Evolutionary conservation across 1,284 basidiomycete genomes (phyloP), one percentile per base, ranked within the genome.

Genomic region (Albatrellus sp.): DNA sequence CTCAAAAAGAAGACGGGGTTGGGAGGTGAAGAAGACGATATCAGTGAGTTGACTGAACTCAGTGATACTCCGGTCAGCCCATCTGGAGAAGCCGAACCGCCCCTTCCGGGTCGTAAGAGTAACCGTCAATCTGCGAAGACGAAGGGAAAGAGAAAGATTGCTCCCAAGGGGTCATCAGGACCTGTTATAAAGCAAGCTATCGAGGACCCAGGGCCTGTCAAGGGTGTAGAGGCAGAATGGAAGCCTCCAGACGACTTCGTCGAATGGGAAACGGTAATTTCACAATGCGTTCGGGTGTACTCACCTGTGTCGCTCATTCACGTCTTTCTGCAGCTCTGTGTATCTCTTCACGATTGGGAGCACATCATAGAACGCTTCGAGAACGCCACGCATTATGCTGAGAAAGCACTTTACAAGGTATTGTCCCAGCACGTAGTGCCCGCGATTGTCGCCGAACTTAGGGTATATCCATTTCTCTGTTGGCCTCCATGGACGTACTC

Each of bases 321-420:
- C n/a, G 7, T 17, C 17, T 10, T 11, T 46, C 39, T 42, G 9
- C 45, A 90, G 85, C 74, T 92, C 50, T 88, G 83, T 54, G 73
- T 81, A 12, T 86, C 84, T n/a, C 66, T 87, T 13, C 59, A 71
- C 5, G 87, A 90, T 51, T 90, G 90, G 90, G 78, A 88, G 51
- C 69, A 70, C 36, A 72, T 92, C 43, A 70, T 75, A 11, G 74
- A 78, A 30, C 75, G 64, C 29, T 92, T 91, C 55, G 75, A 75
- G 54, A 77, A 75, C 37, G 78, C 82, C 2, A 80, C 78, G 5
- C 79, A 92, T 58, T 84, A 85, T 49, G 66, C 78, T 37, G 90
- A 93, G 62, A 83, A 80, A 61, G 75, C 79, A 8, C 65, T 93
- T 29, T 73, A 82, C 59, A 84, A 82, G 54, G 63, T 73, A 44